Evolutionary conservation across 805 yeast species (phyloP).

Genomic region (Yarrowia osloensis): DNA sequence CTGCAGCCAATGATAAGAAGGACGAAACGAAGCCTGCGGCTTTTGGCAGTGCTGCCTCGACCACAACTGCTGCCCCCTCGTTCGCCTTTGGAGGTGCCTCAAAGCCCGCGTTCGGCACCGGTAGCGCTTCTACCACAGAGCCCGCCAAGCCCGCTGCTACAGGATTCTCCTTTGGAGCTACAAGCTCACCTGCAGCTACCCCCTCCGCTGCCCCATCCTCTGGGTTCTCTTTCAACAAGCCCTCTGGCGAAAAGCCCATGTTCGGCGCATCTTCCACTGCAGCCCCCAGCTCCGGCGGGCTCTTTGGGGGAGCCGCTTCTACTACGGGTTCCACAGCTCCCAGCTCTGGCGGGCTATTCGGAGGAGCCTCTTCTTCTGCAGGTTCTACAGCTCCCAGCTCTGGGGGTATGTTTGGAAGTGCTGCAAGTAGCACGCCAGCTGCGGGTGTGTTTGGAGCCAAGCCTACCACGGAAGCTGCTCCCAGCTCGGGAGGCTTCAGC

Average conservation of each 20-base stretch:
- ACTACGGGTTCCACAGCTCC: neutral
- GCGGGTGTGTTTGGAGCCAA: neutral
- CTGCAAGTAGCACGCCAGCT: neutral
- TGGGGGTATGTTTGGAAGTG: neutral
- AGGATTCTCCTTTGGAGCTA: neutral
- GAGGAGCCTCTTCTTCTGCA: neutral
- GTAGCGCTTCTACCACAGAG: neutral
- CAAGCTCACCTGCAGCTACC: neutral
- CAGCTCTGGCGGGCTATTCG: neutral
- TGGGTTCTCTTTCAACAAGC: neutral
- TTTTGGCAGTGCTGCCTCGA: neutral
- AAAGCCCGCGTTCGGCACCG: neutral
- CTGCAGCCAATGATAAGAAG: neutral
- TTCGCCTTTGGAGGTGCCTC: neutral
- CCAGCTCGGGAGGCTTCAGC: neutral
- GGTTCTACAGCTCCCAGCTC: neutral
- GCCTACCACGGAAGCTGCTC: neutral
- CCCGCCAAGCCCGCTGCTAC: neutral
- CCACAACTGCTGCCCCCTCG: neutral
- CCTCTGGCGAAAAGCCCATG: neutral
- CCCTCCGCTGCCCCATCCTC: neutral
- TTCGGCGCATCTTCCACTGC: neutral
- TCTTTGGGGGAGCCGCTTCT: neutral
- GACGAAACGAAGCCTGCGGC: neutral
- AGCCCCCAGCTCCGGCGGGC: neutral